phyloP scores from a whole-genome alignment of 1,284 basidiomycete species.

The Austroboletus novae-zelandiae region DNA sequence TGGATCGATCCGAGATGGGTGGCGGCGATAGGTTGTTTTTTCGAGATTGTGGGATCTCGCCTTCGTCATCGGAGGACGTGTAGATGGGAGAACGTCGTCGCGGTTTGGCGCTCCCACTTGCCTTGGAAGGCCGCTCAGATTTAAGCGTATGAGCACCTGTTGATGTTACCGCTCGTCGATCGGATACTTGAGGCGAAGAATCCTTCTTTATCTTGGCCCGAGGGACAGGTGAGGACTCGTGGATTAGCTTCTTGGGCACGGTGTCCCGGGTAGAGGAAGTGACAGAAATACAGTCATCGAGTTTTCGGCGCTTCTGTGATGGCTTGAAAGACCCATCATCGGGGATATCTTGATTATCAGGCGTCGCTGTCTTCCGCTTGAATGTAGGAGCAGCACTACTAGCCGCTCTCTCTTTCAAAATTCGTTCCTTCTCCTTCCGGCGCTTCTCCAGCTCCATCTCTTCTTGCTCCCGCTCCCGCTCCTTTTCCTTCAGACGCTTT shows the following conservation, averaged over 20 bases:
- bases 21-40: conserved; percentile 27
- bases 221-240: conserved; percentile 25
- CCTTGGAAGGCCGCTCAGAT: conserved; percentile 27
- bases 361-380: conserved; percentile 37
- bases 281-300: conserved; percentile 28
- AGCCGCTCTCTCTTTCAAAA: conserved; percentile 18
- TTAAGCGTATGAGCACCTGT: conserved; percentile 20
- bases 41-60: conserved; percentile 31
- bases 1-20: conserved; percentile 28
- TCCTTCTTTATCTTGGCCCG: conserved; percentile 38
- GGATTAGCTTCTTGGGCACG: conserved; percentile 31
- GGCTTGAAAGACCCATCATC: conserved; percentile 18
- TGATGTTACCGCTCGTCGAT: conserved; percentile 23
- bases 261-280: conserved; percentile 23
- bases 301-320: conserved; percentile 42
- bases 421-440: conserved; percentile 26
- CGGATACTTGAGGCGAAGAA: conserved; percentile 12
- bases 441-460: conserved; percentile 23
- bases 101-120: conserved; percentile 27
- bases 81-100: conserved; percentile 51
- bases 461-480: conserved; percentile 23
- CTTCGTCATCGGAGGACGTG: conserved; percentile 63
- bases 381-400: conserved; percentile 9
- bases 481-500: conserved; percentile 23
- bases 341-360: conserved; percentile 25